These are phyloP conservation scores for Sinapis alba DNA, from an alignment of 441 rosid genomes.

Conservation along the genomic window DNA sequence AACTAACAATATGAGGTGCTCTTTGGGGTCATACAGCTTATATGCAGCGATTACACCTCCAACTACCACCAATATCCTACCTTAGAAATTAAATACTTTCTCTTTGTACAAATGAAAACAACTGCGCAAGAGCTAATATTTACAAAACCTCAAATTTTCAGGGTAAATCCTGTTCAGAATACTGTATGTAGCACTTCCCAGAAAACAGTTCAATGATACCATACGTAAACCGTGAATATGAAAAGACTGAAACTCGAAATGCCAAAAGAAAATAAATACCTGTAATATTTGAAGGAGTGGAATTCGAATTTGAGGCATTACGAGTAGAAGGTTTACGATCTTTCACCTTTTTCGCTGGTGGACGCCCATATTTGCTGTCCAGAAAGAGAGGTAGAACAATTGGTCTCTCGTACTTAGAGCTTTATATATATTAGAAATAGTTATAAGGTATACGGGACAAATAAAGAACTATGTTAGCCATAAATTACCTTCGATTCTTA, in stretches of 20 bases:
- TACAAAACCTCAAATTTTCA: conserved; percentile 14
- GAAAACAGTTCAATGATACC: conserved; percentile 3
- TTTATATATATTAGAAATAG: neutral
- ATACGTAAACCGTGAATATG: neutral
- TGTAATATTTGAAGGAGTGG: conserved; percentile 54
- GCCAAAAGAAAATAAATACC: conserved; percentile 46
- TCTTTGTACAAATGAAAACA: conserved; percentile 9
- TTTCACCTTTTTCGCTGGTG: conserved; percentile 79
- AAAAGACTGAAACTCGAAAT: conserved; percentile 14
- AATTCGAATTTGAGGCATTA: conserved; percentile 47
- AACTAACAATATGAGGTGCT: conserved; percentile 16
- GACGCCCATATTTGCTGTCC: conserved; percentile 91
- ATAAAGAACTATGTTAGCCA: conserved; percentile 17
- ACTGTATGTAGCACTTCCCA: conserved; percentile 5
- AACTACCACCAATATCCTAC: conserved; percentile 13
- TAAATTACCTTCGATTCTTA: conserved; percentile 64
- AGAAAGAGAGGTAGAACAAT: conserved; percentile 19
- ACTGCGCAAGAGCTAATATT: conserved; percentile 15
- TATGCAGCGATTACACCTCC: conserved; percentile 17
- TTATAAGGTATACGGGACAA: conserved; percentile 4
- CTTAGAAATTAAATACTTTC: neutral
- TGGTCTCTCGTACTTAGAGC: neutral
- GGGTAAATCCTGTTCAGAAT: neutral
- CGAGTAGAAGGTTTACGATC: conserved; percentile 74
- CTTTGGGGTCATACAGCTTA: conserved; percentile 8